Base-by-base conservation (phyloP, 441 rosid species). In the Cnidoscolus chayamansa region DNA sequence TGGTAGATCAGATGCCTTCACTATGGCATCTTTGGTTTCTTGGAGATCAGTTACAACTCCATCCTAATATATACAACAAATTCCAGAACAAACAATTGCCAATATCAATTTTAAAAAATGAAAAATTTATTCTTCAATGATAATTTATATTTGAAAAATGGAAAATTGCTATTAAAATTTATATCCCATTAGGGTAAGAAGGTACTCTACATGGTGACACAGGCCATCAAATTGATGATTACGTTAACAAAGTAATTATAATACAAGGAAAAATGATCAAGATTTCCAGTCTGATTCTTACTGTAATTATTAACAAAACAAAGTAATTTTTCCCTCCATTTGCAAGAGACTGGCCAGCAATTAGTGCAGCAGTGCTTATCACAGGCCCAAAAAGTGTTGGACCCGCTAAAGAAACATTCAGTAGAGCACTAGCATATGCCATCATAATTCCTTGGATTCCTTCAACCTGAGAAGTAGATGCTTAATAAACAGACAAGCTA, bases 311-410 rank as follows among this genome's bases (percentile, higher is more conserved):
- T 76, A 94, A 72, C 77, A 94, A 84, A 72, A 90, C 88, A 71
- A 71, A 94, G 76, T 94, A 92, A 77, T 86, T 87, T 76, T 57
- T 83, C 68, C 65, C 81, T 68, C 80, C 85, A 67, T 79, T 84
- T 71, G 88, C 90, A 63, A 87, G 86, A 82, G 94, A 88, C 57
- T 89, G 86, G 78, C 88, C 77, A 25, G 97, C 98, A 59, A 89
- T 86, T 64, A 56, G 71, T n/a, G 95, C 95, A 53, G 98, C 97
- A 3, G 57, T 75, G 75, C 73, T 85, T 68, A 94, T 88, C 73
- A 94, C 96, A 19, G 85, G 97, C 48, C 98, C 98, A 80, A 94
- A 92, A 48, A 94, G 88, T n/a, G 98, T 92, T 47, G 98, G 98
- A 57, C 98, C 97, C 0, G 98, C 97, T 73, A 94, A 92, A 80